These are phyloP conservation scores for Talaromyces sp. DNA, from an alignment of 2,329 filamentous ascomycete species.

Conservation along the genomic window DNA sequence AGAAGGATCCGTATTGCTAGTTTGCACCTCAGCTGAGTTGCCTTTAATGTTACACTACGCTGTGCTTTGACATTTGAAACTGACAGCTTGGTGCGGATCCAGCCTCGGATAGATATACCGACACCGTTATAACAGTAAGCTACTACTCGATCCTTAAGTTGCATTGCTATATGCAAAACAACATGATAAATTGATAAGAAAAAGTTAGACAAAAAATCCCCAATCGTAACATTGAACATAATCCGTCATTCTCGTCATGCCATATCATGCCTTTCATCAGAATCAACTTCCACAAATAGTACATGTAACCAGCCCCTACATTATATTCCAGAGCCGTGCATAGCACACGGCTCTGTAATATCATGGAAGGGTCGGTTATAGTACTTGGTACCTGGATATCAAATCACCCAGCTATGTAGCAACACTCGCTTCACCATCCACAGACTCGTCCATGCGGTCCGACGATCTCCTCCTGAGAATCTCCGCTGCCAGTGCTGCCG, in stretches of 20 bases:
- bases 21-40: background rate
- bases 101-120: background rate
- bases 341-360: no score
- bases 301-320: no score
- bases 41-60: no score
- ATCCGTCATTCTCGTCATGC: background rate
- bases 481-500: slow-evolving; percentile 10
- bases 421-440: background rate
- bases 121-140: background rate
- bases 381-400: background rate
- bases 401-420: background rate
- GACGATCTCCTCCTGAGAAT: slow-evolving; percentile 7
- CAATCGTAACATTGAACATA: background rate
- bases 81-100: no score
- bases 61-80: no score
- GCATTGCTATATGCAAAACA: background rate
- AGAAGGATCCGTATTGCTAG: background rate
- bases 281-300: background rate
- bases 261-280: background rate
- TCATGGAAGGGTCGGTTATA: no score
- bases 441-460: background rate
- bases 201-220: no score
- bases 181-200: background rate
- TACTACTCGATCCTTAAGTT: background rate
- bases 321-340: no score